phyloP scores from a whole-genome alignment of 164 flowering plant genomes.

The Magnolia officinalis region DNA sequence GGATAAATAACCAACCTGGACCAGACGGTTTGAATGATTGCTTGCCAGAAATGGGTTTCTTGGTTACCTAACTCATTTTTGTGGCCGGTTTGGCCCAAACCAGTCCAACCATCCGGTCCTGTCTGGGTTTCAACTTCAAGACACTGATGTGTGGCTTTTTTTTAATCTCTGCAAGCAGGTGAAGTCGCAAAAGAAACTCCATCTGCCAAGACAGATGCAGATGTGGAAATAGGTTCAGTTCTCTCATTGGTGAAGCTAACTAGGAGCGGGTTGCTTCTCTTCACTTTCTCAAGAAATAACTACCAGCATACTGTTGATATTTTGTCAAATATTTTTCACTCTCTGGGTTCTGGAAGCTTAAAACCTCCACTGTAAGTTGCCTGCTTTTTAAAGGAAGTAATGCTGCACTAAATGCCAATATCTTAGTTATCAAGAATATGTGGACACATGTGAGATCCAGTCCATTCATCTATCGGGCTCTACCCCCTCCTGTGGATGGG shows the following conservation, averaged over 20 bases:
- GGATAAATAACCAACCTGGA: background rate
- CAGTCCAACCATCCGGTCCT: background rate
- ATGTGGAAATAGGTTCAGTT: slow-evolving; percentile 15
- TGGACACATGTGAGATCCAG: no score
- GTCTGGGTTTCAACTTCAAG: background rate
- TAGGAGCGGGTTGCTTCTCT: slow-evolving; percentile 77
- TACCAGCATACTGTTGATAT: slow-evolving; percentile 39
- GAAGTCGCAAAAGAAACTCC: slow-evolving; percentile 20
- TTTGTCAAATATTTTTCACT: slow-evolving; percentile 44
- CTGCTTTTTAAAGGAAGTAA: background rate
- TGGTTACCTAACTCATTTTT: background rate
- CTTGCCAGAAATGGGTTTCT: background rate
- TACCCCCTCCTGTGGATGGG: background rate
- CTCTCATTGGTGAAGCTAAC: slow-evolving; percentile 84
- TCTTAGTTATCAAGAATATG: background rate
- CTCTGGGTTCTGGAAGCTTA: slow-evolving; percentile 42
- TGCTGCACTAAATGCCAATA: background rate
- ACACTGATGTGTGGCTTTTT: background rate
- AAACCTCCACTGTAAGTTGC: slow-evolving; percentile 59
- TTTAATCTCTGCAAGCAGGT: slow-evolving; percentile 23
- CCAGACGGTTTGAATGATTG: background rate
- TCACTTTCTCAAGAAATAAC: slow-evolving; percentile 41
- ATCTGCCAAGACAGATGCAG: slow-evolving; percentile 15
- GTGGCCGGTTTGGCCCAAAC: background rate
- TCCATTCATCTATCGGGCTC: background rate